Evolutionary conservation across 306 rosid species (phyloP).

Genomic region (Morella rubra): DNA sequence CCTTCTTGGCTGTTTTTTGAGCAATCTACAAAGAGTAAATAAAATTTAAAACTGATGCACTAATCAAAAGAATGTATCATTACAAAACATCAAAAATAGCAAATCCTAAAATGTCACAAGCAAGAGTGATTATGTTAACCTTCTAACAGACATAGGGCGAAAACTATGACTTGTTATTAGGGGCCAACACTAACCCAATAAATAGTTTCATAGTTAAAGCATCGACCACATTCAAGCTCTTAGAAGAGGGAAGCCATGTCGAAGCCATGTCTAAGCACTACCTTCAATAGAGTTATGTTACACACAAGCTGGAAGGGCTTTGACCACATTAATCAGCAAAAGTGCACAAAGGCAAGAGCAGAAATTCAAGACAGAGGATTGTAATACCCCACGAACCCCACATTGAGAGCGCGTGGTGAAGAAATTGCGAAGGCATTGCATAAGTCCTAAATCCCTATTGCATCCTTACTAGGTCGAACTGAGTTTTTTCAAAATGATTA

Average conservation of each 20-base stretch:
- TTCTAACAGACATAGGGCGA: not conserved
- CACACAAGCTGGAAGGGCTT: not conserved
- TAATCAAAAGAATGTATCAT: not conserved
- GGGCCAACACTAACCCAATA: not conserved
- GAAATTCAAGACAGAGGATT: not conserved
- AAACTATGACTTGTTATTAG: not conserved
- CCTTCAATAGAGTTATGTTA: not conserved
- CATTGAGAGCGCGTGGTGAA: too few relatives aligned
- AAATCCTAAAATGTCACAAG: constrained; percentile 7
- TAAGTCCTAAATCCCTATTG: too few relatives aligned
- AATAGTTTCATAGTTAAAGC: not conserved
- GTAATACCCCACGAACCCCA: too few relatives aligned
- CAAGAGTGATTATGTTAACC: constrained; percentile 4
- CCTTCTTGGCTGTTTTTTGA: constrained; percentile 68
- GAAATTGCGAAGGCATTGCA: too few relatives aligned
- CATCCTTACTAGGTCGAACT: too few relatives aligned
- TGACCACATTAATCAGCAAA: not conserved
- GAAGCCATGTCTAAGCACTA: not conserved
- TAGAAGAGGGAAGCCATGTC: not conserved
- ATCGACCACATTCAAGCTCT: not conserved
- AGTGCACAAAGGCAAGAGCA: too few relatives aligned
- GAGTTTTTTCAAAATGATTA: too few relatives aligned
- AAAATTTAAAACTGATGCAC: constrained; percentile 15
- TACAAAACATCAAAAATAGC: not conserved
- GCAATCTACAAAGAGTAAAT: constrained; percentile 53